Percentiles rank a stretch among this genome's conserved stretches.
Evolutionary conservation across 768 basidiomycete species (phyloP).

Genomic region (Lentinula detonsa): DNA sequence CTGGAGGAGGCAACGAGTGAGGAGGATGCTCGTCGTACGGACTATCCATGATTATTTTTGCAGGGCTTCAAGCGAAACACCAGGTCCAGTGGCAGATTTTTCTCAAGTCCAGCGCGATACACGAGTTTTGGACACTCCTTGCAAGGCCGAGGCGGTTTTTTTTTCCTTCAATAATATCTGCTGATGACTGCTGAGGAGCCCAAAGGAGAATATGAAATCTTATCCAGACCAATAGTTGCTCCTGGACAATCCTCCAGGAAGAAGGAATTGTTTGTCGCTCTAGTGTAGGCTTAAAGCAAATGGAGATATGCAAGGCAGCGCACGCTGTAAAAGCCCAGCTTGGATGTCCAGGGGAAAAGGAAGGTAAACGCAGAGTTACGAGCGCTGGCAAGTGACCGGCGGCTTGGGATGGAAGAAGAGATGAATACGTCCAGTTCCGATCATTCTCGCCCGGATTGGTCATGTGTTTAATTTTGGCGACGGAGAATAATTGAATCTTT

Average conservation of each 20-base stretch:
- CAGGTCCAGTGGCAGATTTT: background rate
- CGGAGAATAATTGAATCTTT: background rate
- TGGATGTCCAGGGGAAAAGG: background rate
- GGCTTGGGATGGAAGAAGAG: background rate
- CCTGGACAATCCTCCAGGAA: background rate
- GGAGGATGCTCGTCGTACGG: slow-evolving; percentile 3
- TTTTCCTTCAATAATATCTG: background rate
- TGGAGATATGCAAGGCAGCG: background rate
- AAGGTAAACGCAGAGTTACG: background rate
- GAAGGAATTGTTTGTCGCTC: background rate
- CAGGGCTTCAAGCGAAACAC: background rate
- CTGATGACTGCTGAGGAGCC: background rate
- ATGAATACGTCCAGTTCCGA: background rate
- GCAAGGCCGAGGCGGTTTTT: background rate
- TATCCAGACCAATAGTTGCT: background rate
- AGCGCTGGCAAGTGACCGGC: slow-evolving; percentile 3
- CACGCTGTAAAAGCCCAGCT: slow-evolving; percentile 1
- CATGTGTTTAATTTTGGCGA: background rate
- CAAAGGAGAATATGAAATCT: background rate
- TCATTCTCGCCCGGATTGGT: background rate
- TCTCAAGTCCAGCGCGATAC: background rate
- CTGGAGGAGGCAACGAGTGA: slow-evolving; percentile 2
- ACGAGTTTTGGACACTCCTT: background rate
- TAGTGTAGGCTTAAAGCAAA: background rate
- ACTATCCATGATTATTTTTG: slow-evolving; percentile 3